Evolutionary conservation across 768 basidiomycete species (phyloP).

Genomic region (Kondoa subrosea): DNA sequence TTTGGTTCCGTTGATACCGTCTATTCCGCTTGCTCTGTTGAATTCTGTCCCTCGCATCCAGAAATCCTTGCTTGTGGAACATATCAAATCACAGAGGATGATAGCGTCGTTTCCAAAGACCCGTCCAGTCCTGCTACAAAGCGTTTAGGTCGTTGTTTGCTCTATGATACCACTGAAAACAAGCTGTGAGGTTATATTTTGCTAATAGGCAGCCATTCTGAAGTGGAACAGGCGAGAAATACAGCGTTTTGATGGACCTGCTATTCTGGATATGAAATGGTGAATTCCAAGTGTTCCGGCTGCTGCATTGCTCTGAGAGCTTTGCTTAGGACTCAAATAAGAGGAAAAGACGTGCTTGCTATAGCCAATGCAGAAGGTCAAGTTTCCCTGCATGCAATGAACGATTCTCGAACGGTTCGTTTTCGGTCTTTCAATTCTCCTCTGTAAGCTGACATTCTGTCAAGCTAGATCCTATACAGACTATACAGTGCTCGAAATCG

Average conservation of each 20-base stretch:
- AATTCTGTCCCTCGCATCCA: conserved; percentile 62
- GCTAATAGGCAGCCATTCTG: too few relatives aligned
- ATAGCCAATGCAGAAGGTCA: conserved; percentile 75
- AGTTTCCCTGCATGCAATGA: conserved; percentile 43
- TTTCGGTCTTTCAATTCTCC: conserved; percentile 17
- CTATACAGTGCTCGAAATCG: conserved; percentile 34
- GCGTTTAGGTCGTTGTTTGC: conserved; percentile 23
- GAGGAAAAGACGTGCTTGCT: conserved; percentile 38
- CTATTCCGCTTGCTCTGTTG: conserved; percentile 42
- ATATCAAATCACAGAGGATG: conserved; percentile 53
- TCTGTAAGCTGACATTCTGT: not conserved
- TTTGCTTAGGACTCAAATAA: conserved; percentile 4
- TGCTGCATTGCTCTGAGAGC: conserved; percentile 3
- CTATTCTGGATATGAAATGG: conserved; percentile 92
- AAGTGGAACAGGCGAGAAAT: conserved; percentile 36
- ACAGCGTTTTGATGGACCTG: conserved; percentile 49
- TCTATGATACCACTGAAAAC: conserved; percentile 22
- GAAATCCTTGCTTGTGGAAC: conserved; percentile 75
- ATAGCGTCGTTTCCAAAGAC: conserved; percentile 24
- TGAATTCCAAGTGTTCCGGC: conserved; percentile 29
- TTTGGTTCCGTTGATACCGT: conserved; percentile 21
- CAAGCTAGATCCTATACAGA: conserved; percentile 14
- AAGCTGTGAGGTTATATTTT: conserved; percentile 16
- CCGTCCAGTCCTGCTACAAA: conserved; percentile 22
- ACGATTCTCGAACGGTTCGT: conserved; percentile 42